Conservation (phyloP, 2,329 filamentous ascomycete genomes). For the Diaporthe citri region DNA sequence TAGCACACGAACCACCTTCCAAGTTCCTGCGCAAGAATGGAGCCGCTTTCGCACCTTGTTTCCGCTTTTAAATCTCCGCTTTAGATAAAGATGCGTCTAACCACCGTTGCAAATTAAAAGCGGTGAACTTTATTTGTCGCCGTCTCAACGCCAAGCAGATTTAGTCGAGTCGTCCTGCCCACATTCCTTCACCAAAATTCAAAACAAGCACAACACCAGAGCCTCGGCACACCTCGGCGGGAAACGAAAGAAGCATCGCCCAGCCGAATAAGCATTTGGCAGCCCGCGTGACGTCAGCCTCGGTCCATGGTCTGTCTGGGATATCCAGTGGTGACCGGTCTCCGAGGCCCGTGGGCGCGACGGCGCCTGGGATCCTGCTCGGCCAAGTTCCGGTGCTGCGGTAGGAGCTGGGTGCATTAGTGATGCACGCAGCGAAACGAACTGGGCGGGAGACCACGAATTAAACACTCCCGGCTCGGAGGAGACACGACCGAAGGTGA, state of each 20-base stretch:
- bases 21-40: constrained; percentile 17
- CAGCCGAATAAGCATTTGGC: not conserved
- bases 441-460: not conserved
- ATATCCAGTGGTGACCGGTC: no score
- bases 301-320: not conserved
- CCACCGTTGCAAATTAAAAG: constrained; percentile 15
- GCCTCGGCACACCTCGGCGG: constrained; percentile 18
- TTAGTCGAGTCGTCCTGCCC: not conserved
- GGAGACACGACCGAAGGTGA: not conserved
- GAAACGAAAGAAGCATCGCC: constrained; percentile 5
- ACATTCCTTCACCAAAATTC: not conserved
- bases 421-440: not conserved
- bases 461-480: not conserved
- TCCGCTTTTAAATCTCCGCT: constrained; percentile 33
- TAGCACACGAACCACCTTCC: not conserved
- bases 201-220: not conserved
- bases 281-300: not conserved
- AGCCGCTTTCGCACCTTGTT: constrained; percentile 2
- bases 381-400: constrained; percentile 13
- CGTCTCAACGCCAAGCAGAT: not conserved
- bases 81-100: constrained; percentile 19
- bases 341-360: not conserved
- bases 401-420: not conserved
- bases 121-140: constrained; percentile 26
- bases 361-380: not conserved